Percentiles rank a stretch among this genome's conserved stretches.
These are phyloP conservation scores for Solanum hybrid DNA, from an alignment of 305 asterid genomes.

Conservation along the genomic window DNA sequence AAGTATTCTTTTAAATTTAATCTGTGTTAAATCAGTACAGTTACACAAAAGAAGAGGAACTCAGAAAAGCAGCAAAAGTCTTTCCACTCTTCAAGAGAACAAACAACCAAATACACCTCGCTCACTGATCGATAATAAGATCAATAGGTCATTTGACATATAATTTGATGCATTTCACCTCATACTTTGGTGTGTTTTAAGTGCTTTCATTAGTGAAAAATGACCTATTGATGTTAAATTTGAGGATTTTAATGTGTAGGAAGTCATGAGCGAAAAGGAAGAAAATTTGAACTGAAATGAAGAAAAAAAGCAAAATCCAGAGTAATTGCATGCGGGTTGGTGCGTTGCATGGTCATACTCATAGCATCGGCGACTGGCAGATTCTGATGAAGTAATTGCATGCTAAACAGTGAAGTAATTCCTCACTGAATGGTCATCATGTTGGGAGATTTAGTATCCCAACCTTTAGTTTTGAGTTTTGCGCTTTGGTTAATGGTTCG, in stretches of 20 bases:
- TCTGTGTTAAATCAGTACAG: neutral
- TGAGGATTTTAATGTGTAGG: neutral
- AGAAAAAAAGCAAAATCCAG: neutral
- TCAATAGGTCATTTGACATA: neutral
- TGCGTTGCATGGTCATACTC: neutral
- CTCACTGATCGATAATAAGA: neutral
- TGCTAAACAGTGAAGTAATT: neutral
- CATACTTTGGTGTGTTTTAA: neutral
- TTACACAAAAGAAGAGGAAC: neutral
- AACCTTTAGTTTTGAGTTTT: neutral
- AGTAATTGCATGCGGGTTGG: neutral
- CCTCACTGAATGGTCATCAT: neutral
- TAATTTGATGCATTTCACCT: neutral
- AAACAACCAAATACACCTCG: neutral
- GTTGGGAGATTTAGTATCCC: neutral
- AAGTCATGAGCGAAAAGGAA: neutral
- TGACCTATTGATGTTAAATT: neutral
- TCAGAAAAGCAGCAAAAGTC: neutral
- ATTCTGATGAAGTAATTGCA: neutral
- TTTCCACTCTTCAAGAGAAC: neutral
- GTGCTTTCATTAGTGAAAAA: neutral
- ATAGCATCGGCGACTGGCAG: neutral
- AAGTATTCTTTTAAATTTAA: neutral
- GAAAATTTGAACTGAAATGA: neutral
- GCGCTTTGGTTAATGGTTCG: neutral